Evolutionary conservation across 768 basidiomycete genomes (phyloP).

Genomic region (Leccinum ochraceum): DNA sequence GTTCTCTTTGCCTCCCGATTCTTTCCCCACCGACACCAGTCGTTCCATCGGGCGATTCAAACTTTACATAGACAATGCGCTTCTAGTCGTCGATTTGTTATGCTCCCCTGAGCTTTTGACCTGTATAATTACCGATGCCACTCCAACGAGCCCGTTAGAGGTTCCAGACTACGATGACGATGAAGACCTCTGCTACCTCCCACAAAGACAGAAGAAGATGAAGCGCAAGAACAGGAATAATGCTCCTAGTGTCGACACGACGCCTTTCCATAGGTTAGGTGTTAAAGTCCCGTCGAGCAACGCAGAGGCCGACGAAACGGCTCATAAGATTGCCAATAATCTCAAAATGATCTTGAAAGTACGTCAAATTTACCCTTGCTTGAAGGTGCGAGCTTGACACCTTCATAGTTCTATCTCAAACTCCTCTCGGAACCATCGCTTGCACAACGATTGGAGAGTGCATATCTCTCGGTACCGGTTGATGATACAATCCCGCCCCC

Average conservation of each 20-base stretch:
- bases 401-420: constrained; percentile 27
- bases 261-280: constrained; percentile 34
- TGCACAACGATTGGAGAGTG: constrained; percentile 7
- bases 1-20: constrained; percentile 22
- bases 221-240: constrained; percentile 20
- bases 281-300: constrained; percentile 26
- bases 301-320: constrained; percentile 19
- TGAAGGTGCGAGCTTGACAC: not conserved
- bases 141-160: not conserved
- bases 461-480: constrained; percentile 7
- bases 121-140: not conserved
- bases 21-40: constrained; percentile 12
- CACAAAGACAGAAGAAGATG: constrained; percentile 31
- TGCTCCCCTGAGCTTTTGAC: constrained; percentile 14
- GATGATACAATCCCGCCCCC: not conserved
- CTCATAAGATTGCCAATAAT: constrained; percentile 17
- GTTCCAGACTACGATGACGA: constrained; percentile 8
- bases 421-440: constrained; percentile 21
- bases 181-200: constrained; percentile 1
- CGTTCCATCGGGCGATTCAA: constrained; percentile 22
- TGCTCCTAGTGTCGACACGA: constrained; percentile 22
- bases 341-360: constrained; percentile 36
- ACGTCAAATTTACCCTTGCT: not conserved
- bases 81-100: constrained; percentile 22
- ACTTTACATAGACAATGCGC: constrained; percentile 25